Evolutionary conservation across 2,329 filamentous ascomycete genomes (phyloP).

Genomic region (Orbilia oligospora): DNA sequence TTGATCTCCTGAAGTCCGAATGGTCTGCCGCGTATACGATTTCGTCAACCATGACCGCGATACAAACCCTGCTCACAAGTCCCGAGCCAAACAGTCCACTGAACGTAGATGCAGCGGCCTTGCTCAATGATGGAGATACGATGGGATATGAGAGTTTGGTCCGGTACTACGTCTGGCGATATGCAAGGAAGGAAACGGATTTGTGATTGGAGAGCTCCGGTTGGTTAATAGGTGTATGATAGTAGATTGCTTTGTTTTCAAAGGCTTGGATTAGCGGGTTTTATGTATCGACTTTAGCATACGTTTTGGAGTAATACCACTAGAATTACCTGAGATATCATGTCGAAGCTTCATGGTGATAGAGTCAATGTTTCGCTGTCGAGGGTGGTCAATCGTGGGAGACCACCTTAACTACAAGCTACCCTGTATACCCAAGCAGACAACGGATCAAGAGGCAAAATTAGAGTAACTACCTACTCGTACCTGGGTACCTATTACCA

Average conservation of each 20-base stretch:
- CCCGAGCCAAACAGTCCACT: constrained; percentile 82
- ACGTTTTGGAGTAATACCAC: constrained; percentile 15
- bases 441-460: not conserved
- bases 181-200: constrained; percentile 41
- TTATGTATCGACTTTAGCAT: not conserved
- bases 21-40: constrained; percentile 93
- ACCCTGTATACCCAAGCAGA: not conserved
- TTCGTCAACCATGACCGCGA: constrained; percentile 78
- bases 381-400: too few relatives aligned
- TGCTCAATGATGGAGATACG: constrained; percentile 78
- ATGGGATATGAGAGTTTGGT: constrained; percentile 79
- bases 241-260: constrained; percentile 5
- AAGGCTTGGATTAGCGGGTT: constrained; percentile 20
- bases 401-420: too few relatives aligned
- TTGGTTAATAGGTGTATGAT: not conserved
- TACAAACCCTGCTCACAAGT: constrained; percentile 78
- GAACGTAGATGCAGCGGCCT: constrained; percentile 82
- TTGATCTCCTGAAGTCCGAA: constrained; percentile 82
- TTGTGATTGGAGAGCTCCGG: not conserved
- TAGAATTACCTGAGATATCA: not conserved
- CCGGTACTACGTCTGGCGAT: constrained; percentile 71
- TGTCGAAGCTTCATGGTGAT: too few relatives aligned
- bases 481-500: too few relatives aligned
- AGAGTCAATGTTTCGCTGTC: not conserved
- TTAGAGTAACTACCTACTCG: too few relatives aligned